Base-by-base conservation (phyloP, 306 rosid species). In the Cyamopsis tetragonoloba region DNA sequence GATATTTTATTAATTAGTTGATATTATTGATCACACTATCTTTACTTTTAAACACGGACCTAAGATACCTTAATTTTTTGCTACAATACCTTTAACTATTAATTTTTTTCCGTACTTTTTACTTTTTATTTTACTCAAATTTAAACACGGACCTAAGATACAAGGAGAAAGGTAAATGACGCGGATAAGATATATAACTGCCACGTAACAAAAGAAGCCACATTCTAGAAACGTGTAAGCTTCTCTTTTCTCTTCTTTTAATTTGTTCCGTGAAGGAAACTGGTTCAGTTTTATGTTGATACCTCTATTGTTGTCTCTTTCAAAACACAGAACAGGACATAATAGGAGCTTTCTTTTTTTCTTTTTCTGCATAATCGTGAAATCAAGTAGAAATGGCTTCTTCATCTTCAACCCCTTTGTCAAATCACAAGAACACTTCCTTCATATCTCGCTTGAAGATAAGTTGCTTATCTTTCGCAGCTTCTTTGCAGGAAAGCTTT, bases 401-500 rank as follows among this genome's bases (percentile, higher is more conserved):
- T 66, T 55, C 75, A 9, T 27, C 65, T 17, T 58, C 80, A 39
- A 37, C 12, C 0, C 1, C 66, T 55, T 23, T 48, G 47, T 11
- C 80, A 58, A 27, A 70, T 24, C 72, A 75, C 13, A 35, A 66
- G 9, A 60, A 64, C n/a, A 22, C 60, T 43, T 62, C 82, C 5
- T 61, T 26, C 6, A 53, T 9, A 2, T 66, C 69, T 35, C 47
- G 60, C 32, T 0, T 76, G 0, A 76, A 46, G 79, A 81, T 7
- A 11, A 17, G 63, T 27, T 81, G 82, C 43, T 46, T 76, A 47
- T 55, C 55, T 32, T 72, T 77, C 1, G 66, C 42, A 13, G 85
- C 42, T 62, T 81, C 85, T n/a, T 1, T 72, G 3, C 79, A 62
- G 13, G 73, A 81, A 47, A 22, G 49, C 20, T 78, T 68, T 24